A percentile compares a stretch with the other conserved stretches of the same genome.
Conservation (phyloP, 2,329 filamentous ascomycete species). For the Aulographum hederae region DNA sequence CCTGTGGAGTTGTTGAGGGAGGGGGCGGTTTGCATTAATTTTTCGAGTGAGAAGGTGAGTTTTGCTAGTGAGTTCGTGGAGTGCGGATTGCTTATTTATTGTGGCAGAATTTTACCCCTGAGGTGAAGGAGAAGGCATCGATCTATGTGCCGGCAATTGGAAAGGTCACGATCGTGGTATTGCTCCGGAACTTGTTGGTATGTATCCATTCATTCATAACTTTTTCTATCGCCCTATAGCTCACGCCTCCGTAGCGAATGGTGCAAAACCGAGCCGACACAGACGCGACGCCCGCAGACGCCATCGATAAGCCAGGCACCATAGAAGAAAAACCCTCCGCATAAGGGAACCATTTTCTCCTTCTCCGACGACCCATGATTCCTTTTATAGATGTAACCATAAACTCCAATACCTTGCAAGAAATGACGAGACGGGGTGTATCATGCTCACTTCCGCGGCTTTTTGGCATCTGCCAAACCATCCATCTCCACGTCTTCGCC, state of each 20-base stretch:
- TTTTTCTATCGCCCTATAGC: neutral
- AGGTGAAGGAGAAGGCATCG: slow-evolving; percentile 85
- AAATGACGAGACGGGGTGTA: too few species aligned
- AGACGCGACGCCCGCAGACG: slow-evolving; percentile 9
- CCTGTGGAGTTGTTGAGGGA: slow-evolving; percentile 67
- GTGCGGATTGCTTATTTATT: slow-evolving; percentile 2
- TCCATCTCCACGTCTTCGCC: neutral
- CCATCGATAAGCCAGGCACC: slow-evolving; percentile 8
- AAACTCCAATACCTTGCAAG: too few species aligned
- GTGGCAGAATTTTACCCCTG: slow-evolving; percentile 60
- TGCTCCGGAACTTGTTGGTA: slow-evolving; percentile 78
- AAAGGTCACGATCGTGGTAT: slow-evolving; percentile 88
- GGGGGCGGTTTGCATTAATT: slow-evolving; percentile 96
- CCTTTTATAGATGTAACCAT: too few species aligned
- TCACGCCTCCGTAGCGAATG: slow-evolving; percentile 20
- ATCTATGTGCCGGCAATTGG: slow-evolving; percentile 96
- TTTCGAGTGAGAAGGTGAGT: slow-evolving; percentile 66
- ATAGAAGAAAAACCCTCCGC: too few species aligned
- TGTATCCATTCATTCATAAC: slow-evolving; percentile 23
- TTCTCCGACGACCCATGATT: too few species aligned
- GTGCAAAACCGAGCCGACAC: slow-evolving; percentile 22
- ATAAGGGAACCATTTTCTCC: too few species aligned
- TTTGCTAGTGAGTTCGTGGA: too few species aligned
- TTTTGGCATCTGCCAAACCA: too few species aligned
- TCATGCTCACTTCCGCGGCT: too few species aligned